Evolutionary conservation across 345 rosid species (phyloP).

Genomic region (Arabidopsis arenosa): DNA sequence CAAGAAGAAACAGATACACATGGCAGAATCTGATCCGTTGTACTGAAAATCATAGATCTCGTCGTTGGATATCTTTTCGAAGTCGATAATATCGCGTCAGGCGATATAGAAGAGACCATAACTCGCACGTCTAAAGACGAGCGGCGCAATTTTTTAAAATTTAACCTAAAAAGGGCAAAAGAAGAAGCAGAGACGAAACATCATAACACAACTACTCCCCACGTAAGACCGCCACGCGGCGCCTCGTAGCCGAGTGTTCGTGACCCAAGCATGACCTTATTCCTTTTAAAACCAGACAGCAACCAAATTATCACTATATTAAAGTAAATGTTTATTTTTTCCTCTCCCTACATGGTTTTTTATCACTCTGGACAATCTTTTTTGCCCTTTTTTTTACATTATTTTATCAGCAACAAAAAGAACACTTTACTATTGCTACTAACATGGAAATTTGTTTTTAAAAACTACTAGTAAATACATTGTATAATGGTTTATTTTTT

Average conservation of each 20-base stretch:
- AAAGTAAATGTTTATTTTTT: background rate
- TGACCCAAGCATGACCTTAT: conserved; percentile 18
- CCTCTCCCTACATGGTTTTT: too few relatives aligned
- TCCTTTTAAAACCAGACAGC: background rate
- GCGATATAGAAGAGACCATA: background rate
- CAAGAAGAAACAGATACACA: background rate
- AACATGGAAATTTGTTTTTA: too few relatives aligned
- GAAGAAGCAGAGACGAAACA: conserved; percentile 21
- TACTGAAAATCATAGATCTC: background rate
- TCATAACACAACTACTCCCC: conserved; percentile 16
- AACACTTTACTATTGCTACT: too few relatives aligned
- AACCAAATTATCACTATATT: background rate
- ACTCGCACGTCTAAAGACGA: background rate
- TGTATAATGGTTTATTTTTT: too few relatives aligned
- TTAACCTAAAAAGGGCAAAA: conserved; percentile 9
- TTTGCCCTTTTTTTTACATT: background rate
- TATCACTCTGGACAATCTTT: too few relatives aligned
- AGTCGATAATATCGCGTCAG: background rate
- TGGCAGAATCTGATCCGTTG: conserved; percentile 11
- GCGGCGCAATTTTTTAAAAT: background rate
- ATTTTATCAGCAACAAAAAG: too few relatives aligned
- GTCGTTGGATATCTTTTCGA: background rate
- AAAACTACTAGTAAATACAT: too few relatives aligned
- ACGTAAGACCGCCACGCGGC: conserved; percentile 28
- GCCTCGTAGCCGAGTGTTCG: conserved; percentile 24